Evolutionary conservation across 2,329 filamentous ascomycete genomes (phyloP).

Genomic region (Botryotinia globosa): DNA sequence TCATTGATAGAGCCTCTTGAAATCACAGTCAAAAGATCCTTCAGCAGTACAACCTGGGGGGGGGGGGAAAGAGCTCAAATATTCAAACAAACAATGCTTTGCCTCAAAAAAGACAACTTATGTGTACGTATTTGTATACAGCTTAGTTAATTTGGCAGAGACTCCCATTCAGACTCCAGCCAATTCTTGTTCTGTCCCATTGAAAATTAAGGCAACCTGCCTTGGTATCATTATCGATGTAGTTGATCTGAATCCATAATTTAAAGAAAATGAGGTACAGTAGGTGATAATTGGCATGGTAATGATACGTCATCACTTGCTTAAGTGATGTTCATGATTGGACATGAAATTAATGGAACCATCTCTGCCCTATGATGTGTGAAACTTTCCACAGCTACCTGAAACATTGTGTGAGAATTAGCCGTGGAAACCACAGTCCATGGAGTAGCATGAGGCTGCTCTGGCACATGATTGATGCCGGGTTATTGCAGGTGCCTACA

Average conservation of each 20-base stretch:
- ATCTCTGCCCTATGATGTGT: conserved; percentile 9
- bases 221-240: background rate
- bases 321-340: background rate
- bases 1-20: background rate
- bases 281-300: background rate
- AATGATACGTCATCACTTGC: background rate
- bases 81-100: background rate
- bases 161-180: background rate
- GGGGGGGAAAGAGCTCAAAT: background rate
- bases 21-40: background rate
- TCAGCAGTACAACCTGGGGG: background rate
- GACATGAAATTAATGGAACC: background rate
- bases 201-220: background rate
- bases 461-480: conserved; percentile 2
- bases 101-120: background rate
- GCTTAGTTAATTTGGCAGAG: background rate
- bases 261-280: background rate
- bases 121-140: background rate
- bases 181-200: background rate
- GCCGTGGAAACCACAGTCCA: background rate
- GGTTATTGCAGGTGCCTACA: background rate
- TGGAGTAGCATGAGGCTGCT: background rate
- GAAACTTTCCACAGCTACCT: background rate
- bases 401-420: background rate
- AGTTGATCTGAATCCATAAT: background rate